phyloP scores from a whole-genome alignment of 2,329 filamentous ascomycete species.

The Nigrospora osmanthi region DNA sequence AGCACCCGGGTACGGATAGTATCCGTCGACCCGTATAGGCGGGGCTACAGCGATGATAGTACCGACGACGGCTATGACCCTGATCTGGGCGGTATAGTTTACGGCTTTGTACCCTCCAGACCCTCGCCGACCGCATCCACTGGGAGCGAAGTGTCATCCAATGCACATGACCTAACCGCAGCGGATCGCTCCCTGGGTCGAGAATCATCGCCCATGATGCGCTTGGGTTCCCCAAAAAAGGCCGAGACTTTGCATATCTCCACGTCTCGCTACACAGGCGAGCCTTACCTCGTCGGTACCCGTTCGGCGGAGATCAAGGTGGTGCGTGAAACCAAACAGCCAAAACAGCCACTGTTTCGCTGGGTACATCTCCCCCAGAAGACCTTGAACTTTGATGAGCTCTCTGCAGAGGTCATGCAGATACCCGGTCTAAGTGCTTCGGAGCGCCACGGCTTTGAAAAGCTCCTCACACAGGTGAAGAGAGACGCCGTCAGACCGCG shows the following conservation, averaged over 20 bases:
- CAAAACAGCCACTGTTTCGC: constrained; percentile 27
- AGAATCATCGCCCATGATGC: neutral
- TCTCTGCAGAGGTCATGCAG: constrained; percentile 28
- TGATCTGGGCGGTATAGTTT: neutral
- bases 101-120: neutral
- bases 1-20: too few relatives aligned
- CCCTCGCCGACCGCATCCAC: neutral
- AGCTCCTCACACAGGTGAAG: constrained; percentile 29
- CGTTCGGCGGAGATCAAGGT: constrained; percentile 27
- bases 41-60: neutral
- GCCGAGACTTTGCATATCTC: constrained; percentile 12
- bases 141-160: too few relatives aligned
- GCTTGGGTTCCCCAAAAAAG: neutral
- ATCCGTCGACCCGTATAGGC: too few relatives aligned
- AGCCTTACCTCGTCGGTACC: constrained; percentile 24
- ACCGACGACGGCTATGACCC: neutral
- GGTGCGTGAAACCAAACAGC: constrained; percentile 22
- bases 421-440: constrained; percentile 22
- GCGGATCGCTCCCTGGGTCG: neutral
- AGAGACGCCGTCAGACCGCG: constrained; percentile 26
- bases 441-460: constrained; percentile 24
- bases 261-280: constrained; percentile 28
- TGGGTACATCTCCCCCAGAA: constrained; percentile 34
- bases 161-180: too few relatives aligned
- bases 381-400: constrained; percentile 32